These are phyloP conservation scores for Polytrichum commune DNA, from an alignment of 225 moss, liverwort and hornwort genomes.

Conservation along the genomic window DNA sequence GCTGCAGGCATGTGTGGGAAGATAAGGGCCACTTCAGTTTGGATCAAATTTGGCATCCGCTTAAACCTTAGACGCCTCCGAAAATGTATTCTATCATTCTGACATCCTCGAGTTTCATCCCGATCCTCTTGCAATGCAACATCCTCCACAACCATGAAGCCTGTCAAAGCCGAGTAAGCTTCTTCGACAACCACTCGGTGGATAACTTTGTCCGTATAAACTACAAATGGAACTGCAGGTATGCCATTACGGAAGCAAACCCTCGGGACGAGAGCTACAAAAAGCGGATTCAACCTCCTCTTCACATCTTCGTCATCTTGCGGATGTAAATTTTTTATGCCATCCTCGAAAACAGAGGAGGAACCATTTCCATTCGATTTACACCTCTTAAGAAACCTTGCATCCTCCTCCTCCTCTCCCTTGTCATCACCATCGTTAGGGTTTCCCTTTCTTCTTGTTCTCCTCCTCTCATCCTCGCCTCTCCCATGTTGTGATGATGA, in stretches of 20 bases:
- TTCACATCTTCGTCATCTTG: conserved; percentile 50
- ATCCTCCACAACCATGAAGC: conserved; percentile 82
- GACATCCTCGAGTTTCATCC: conserved; percentile 1
- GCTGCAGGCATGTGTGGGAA: background rate
- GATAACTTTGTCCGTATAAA: conserved; percentile 59
- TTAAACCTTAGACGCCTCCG: conserved; percentile 82
- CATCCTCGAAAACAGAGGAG: conserved; percentile 11
- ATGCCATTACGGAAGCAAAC: conserved; percentile 47
- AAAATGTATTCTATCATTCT: conserved; percentile 22
- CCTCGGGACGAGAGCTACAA: conserved; percentile 70
- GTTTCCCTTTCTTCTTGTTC: background rate
- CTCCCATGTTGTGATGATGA: background rate
- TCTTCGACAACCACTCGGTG: conserved; percentile 74
- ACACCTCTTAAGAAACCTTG: background rate
- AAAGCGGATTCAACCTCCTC: conserved; percentile 36
- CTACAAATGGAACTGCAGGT: conserved; percentile 67
- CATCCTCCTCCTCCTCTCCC: too few relatives aligned
- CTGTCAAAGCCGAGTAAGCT: conserved; percentile 58
- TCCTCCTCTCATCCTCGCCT: background rate
- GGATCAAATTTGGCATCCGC: conserved; percentile 92
- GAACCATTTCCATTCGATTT: background rate
- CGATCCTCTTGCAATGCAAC: conserved; percentile 46
- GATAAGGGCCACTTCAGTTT: conserved; percentile 74
- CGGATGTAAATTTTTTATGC: background rate
- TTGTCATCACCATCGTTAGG: background rate